A percentile compares a stretch with the other conserved stretches of the same genome.
phyloP scores from a whole-genome alignment of 306 rosid genomes.

The Dalbergia cochinchinensis region DNA sequence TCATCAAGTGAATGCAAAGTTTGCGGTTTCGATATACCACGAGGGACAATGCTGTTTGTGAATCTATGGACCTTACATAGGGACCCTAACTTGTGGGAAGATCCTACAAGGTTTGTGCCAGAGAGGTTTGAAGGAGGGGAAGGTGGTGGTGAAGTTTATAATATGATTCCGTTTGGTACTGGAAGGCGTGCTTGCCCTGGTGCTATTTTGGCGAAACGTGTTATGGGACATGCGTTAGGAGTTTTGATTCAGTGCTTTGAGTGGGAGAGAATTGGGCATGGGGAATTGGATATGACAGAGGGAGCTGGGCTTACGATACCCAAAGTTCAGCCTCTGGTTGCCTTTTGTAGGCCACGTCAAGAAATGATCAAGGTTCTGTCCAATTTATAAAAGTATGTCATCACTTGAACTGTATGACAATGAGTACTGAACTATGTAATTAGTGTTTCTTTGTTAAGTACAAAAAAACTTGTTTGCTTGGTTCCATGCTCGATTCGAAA shows the following conservation, averaged over 20 bases:
- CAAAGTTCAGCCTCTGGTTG: conserved; percentile 45
- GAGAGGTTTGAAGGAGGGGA: conserved; percentile 51
- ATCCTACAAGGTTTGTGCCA: conserved; percentile 54
- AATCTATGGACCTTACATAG: conserved; percentile 63
- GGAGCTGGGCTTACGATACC: conserved; percentile 37
- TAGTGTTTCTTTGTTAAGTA: no score
- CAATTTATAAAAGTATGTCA: neutral
- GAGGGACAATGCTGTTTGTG: conserved; percentile 55
- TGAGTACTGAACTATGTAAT: no score
- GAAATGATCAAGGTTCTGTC: conserved; percentile 28
- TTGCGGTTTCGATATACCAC: conserved; percentile 52
- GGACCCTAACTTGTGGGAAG: conserved; percentile 45
- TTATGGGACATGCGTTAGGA: conserved; percentile 43
- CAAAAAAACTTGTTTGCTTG: no score
- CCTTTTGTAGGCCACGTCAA: conserved; percentile 47
- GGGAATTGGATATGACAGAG: conserved; percentile 51
- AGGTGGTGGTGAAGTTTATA: conserved; percentile 8
- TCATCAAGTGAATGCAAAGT: conserved; percentile 49
- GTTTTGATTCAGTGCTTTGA: conserved; percentile 49
- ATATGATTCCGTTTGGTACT: conserved; percentile 57
- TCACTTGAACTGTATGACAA: no score
- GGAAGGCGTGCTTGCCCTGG: conserved; percentile 71
- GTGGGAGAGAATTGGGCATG: conserved; percentile 37
- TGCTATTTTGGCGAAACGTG: conserved; percentile 42
- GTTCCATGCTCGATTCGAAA: no score